A percentile compares a stretch with the other conserved stretches of the same genome.
Evolutionary conservation across 805 yeast genomes (phyloP).

Genomic region (Metschnikowia arizonensis): DNA sequence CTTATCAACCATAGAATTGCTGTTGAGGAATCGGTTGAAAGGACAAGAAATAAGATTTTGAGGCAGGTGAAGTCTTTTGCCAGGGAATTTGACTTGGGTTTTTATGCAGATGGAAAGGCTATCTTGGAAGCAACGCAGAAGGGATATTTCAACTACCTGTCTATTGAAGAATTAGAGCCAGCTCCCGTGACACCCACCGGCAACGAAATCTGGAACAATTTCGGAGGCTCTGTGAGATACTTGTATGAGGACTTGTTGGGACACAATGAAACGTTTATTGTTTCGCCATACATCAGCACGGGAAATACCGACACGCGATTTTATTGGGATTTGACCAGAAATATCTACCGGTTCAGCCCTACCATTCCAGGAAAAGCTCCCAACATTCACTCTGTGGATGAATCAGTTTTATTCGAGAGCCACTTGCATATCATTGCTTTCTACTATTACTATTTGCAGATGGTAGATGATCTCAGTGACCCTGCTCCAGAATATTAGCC

Average conservation of each 20-base stretch:
- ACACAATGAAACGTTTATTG: conserved; percentile 11
- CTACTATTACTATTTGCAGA: conserved; percentile 45
- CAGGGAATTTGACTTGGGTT: conserved; percentile 34
- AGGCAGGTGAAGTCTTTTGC: conserved; percentile 32
- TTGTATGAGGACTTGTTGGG: conserved; percentile 55
- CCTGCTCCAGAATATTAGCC: neutral
- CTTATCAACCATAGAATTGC: conserved; percentile 46
- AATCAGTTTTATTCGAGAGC: conserved; percentile 24
- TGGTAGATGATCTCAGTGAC: conserved; percentile 27
- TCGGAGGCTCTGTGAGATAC: conserved; percentile 61
- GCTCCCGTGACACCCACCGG: conserved; percentile 44
- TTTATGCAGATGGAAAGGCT: conserved; percentile 25
- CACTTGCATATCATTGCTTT: conserved; percentile 35
- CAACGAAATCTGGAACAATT: conserved; percentile 44
- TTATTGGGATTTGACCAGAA: conserved; percentile 51
- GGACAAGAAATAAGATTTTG: conserved; percentile 31
- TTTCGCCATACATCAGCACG: conserved; percentile 47
- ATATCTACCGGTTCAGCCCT: conserved; percentile 49
- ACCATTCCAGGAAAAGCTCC: conserved; percentile 23
- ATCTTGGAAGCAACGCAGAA: conserved; percentile 21
- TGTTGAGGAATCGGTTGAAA: conserved; percentile 27
- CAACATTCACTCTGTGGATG: conserved; percentile 35
- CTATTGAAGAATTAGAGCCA: conserved; percentile 32
- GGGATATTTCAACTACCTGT: conserved; percentile 27
- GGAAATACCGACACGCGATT: conserved; percentile 61